A percentile compares a stretch with the other conserved stretches of the same genome.
These are phyloP conservation scores for Mycosphaerella sp. DNA, from an alignment of 2,329 filamentous ascomycete species.

Conservation along the genomic window DNA sequence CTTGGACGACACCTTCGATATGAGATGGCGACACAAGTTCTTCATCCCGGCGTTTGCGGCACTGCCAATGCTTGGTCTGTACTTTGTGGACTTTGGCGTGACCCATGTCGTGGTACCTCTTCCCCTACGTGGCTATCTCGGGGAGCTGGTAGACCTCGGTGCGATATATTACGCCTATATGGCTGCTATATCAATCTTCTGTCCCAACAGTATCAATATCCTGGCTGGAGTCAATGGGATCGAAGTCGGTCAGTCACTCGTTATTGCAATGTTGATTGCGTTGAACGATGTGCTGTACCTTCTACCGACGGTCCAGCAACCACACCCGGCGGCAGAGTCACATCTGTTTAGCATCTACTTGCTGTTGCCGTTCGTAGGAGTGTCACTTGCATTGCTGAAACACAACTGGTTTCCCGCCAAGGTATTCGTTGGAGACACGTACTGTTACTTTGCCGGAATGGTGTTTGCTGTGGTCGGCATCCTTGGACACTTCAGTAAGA, in stretches of 20 bases:
- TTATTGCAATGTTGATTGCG: conserved; percentile 76
- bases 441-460: conserved; percentile 99
- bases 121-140: conserved; percentile 75
- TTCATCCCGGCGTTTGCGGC: conserved; percentile 92
- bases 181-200: conserved; percentile 94
- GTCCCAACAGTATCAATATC: conserved; percentile 98
- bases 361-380: conserved; percentile 86
- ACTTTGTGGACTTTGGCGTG: conserved; percentile 97
- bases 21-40: conserved; percentile 98
- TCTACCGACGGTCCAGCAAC: conserved; percentile 56
- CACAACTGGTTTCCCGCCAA: conserved; percentile 96
- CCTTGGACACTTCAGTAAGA: conserved; percentile 96
- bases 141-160: conserved; percentile 74
- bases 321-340: conserved; percentile 89
- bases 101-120: conserved; percentile 90
- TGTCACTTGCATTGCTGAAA: conserved; percentile 74
- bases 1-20: conserved; percentile 94
- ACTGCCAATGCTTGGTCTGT: conserved; percentile 89
- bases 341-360: conserved; percentile 96
- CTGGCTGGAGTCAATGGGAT: conserved; percentile 99
- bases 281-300: conserved; percentile 88
- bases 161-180: conserved; percentile 88
- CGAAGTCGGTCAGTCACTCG: conserved; percentile 88
- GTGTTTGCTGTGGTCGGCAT: conserved; percentile 97
- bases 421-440: conserved; percentile 97